phyloP scores from a whole-genome alignment of 441 rosid genomes.

The Adansonia rubrostipa region DNA sequence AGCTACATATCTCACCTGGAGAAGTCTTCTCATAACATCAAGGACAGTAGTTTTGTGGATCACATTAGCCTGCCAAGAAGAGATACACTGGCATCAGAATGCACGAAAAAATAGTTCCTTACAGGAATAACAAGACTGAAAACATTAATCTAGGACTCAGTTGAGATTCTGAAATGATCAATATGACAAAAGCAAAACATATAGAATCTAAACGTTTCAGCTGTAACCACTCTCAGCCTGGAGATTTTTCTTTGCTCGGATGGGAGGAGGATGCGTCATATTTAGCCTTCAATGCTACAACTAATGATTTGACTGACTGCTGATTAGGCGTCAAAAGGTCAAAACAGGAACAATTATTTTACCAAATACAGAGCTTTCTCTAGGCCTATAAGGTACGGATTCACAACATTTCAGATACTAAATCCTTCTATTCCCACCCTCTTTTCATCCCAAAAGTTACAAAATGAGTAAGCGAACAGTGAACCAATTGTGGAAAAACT shows the following conservation, averaged over 20 bases:
- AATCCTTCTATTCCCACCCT: no score
- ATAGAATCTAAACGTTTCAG: conserved; percentile 9
- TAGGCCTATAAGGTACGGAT: no score
- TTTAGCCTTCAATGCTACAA: neutral
- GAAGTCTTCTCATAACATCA: conserved; percentile 99
- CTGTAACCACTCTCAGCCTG: neutral
- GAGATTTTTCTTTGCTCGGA: neutral
- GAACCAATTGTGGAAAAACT: neutral
- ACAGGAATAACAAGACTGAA: neutral
- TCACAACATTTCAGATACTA: no score
- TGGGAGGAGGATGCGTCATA: neutral
- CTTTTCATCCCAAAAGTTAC: no score
- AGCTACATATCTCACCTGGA: conserved; percentile 60
- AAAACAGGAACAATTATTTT: neutral
- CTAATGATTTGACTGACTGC: neutral
- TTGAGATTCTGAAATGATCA: conserved; percentile 4
- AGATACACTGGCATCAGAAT: conserved; percentile 34
- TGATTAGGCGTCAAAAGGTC: neutral
- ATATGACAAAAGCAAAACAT: neutral
- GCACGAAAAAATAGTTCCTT: neutral
- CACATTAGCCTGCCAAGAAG: conserved; percentile 78
- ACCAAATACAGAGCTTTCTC: neutral
- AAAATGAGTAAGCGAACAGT: no score
- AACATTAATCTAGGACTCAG: neutral
- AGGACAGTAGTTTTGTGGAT: conserved; percentile 97